These are phyloP conservation scores for Stygiomarasmius scandens DNA, from an alignment of 1,284 basidiomycete species.

Conservation along the genomic window DNA sequence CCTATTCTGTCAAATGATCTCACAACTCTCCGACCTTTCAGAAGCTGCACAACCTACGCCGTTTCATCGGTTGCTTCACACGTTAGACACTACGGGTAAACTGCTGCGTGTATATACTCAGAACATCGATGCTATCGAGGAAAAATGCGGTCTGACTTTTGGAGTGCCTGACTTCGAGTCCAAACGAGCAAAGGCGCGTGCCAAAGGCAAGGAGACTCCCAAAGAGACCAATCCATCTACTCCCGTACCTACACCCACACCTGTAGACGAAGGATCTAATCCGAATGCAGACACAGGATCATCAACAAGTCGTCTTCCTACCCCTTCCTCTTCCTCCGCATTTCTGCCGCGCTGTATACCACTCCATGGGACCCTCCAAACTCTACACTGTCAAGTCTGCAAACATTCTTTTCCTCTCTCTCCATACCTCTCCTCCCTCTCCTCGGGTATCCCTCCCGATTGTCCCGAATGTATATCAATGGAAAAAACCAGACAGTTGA, in stretches of 20 bases:
- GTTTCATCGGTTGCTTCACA: slow-evolving; percentile 79
- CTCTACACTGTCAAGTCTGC: slow-evolving; percentile 83
- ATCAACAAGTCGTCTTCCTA: slow-evolving; percentile 12
- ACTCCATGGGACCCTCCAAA: slow-evolving; percentile 84
- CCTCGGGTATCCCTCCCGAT: slow-evolving; percentile 64
- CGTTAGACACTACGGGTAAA: slow-evolving; percentile 76
- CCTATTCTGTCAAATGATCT: slow-evolving; percentile 89
- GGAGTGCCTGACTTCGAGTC: slow-evolving; percentile 69
- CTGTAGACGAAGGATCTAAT: slow-evolving; percentile 18
- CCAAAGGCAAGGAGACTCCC: slow-evolving; percentile 37
- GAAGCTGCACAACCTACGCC: slow-evolving; percentile 77
- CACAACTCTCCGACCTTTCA: slow-evolving; percentile 76
- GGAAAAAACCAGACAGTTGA: slow-evolving; percentile 69
- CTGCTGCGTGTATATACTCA: slow-evolving; percentile 92
- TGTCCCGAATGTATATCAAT: slow-evolving; percentile 81
- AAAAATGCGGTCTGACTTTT: slow-evolving; percentile 81
- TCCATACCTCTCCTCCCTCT: slow-evolving; percentile 58
- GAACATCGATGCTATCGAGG: slow-evolving; percentile 91
- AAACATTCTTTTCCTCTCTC: slow-evolving; percentile 69
- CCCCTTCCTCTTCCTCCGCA: slow-evolving; percentile 43
- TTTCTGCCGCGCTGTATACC: slow-evolving; percentile 79
- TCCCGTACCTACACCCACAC: slow-evolving; percentile 18
- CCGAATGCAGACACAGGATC: slow-evolving; percentile 10
- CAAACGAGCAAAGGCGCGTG: slow-evolving; percentile 51
- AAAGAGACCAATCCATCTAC: slow-evolving; percentile 12